Base-by-base conservation (phyloP, 352 stramenopile species). In the Thraustochytrium sp. region DNA sequence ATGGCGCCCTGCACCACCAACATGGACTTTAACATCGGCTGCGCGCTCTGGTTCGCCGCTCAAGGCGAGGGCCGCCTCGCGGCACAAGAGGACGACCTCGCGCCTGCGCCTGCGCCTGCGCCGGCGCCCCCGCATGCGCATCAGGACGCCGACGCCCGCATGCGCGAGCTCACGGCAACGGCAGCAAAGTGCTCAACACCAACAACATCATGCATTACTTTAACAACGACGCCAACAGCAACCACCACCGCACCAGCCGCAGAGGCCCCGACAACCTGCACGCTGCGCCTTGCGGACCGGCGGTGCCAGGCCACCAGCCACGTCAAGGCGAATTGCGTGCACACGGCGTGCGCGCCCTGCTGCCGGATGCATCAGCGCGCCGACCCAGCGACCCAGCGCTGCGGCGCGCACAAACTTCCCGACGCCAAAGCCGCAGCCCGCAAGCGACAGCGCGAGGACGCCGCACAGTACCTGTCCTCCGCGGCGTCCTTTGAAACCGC, bases 1-100 rank as follows among this genome's bases (percentile, higher is more conserved):
- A 92, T 98, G 3, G 37, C 86, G 74, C 93, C 95, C 31, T 91
- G 94, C 49, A 89, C 92, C 16, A 96, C 91, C 2, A 92, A 96
- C 63, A 99, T 99, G 96, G 95, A 98, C 89, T 97, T 99, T 53
- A 98, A 98, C 87, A 98, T 99, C 85, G 95, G 89, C 18, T 90
- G 91, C 0, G 96, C 95, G 34, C 94, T 99, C 83, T 98, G 92
- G 92, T 98, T 98, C 87, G 93, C 96, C 31, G 90, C 93, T 46
- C 88, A 90, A 44, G 94, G 92, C 51, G 82, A 2, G 91, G 92
- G 40, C 72, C 82, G 92, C 53, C 77, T 87, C 2, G 59, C 59
- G 36, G 54, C 8, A 13, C n/a, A 5, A 5, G 8, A 5, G 1
- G 16, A 31, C 9, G 56, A 46, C 40, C 38, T 61, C 37, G 38